Conservation (phyloP, 768 basidiomycete genomes). For the Lentinula raphanica region DNA sequence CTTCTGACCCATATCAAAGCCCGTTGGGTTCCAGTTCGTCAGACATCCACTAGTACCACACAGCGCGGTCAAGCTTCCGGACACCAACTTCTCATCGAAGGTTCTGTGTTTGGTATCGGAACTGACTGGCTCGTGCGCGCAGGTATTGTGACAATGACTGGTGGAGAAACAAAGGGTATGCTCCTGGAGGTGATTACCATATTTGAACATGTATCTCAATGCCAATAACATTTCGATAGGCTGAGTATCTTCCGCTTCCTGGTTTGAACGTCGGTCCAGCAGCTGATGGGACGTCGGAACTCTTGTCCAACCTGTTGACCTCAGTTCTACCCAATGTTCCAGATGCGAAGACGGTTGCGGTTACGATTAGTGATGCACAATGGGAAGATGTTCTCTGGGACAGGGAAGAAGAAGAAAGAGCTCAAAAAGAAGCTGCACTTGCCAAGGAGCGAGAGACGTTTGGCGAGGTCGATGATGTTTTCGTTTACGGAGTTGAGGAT, state of each 20-base stretch:
- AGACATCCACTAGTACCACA: conserved; percentile 29
- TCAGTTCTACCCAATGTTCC: conserved; percentile 69
- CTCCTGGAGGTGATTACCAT: conserved; percentile 57
- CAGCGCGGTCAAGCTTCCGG: conserved; percentile 46
- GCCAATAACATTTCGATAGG: conserved; percentile 33
- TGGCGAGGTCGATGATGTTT: conserved; percentile 47
- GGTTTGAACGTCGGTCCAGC: conserved; percentile 52
- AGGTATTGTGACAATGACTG: conserved; percentile 72
- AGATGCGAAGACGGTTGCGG: conserved; percentile 71
- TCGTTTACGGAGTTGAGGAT: conserved; percentile 56
- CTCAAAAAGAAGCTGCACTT: conserved; percentile 18
- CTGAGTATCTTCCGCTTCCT: conserved; percentile 78
- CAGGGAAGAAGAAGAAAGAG: conserved; percentile 54
- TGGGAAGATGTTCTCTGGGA: conserved; percentile 83
- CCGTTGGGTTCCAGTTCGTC: conserved; percentile 69
- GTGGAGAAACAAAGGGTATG: conserved; percentile 79
- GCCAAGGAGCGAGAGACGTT: conserved; percentile 15
- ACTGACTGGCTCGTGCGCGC: conserved; percentile 78
- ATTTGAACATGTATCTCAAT: conserved; percentile 3
- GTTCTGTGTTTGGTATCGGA: conserved; percentile 69
- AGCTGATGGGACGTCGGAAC: conserved; percentile 63
- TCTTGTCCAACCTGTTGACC: conserved; percentile 69
- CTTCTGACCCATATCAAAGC: conserved; percentile 69
- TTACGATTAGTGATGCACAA: conserved; percentile 70
- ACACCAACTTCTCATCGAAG: conserved; percentile 70